Percentiles rank a stretch among this genome's conserved stretches.
These are phyloP conservation scores for Sarocladium brachiariae DNA, from an alignment of 2,329 filamentous ascomycete genomes.

Conservation along the genomic window DNA sequence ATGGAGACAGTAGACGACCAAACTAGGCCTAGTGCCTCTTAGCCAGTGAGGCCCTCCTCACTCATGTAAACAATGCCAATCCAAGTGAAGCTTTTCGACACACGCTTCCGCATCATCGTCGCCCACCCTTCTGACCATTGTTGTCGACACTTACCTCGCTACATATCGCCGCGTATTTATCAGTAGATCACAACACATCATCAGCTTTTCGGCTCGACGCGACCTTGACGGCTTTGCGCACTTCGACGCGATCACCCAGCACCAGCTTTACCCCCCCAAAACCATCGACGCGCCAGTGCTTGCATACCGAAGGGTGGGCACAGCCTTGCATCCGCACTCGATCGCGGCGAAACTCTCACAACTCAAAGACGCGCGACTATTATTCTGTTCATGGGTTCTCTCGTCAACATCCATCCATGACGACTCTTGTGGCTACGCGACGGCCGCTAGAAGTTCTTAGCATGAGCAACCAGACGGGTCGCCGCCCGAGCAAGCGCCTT, in stretches of 20 bases:
- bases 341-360: neutral
- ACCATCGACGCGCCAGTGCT: neutral
- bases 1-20: neutral
- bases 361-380: neutral
- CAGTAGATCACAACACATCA: neutral
- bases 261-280: neutral
- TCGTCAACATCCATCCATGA: constrained; percentile 52
- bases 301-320: constrained; percentile 10
- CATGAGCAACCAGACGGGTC: constrained; percentile 59
- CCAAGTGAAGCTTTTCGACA: constrained; percentile 10
- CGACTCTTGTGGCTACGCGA: constrained; percentile 59
- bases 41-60: constrained; percentile 16
- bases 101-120: constrained; percentile 1
- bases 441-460: constrained; percentile 60
- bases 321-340: constrained; percentile 14
- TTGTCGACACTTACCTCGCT: neutral
- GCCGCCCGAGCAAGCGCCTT: constrained; percentile 57
- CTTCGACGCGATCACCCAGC: neutral
- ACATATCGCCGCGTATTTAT: neutral
- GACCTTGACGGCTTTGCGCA: constrained; percentile 13
- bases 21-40: constrained; percentile 16
- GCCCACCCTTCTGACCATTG: neutral
- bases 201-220: constrained; percentile 17
- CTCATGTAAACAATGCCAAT: constrained; percentile 18
- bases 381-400: neutral